phyloP scores from a whole-genome alignment of 306 rosid genomes.

The Prunus padus region DNA sequence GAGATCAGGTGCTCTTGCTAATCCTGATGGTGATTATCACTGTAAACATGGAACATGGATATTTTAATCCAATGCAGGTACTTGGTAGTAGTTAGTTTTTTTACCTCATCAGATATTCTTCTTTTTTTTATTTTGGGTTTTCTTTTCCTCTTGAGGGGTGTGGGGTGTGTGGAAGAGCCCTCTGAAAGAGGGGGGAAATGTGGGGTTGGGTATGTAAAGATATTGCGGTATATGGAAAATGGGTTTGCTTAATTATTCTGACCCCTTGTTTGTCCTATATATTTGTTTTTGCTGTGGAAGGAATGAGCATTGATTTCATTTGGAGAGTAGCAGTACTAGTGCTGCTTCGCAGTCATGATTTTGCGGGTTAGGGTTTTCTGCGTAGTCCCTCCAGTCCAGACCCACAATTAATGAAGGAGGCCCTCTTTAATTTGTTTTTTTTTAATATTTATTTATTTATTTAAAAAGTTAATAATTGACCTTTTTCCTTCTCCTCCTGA shows the following conservation, averaged over 20 bases:
- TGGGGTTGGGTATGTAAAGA: constrained; percentile 22
- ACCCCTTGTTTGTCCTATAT: constrained; percentile 54
- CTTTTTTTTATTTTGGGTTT: neutral
- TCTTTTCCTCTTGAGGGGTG: neutral
- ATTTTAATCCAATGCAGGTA: constrained; percentile 34
- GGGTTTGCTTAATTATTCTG: constrained; percentile 18
- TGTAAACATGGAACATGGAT: constrained; percentile 20
- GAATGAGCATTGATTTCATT: constrained; percentile 68
- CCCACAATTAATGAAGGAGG: neutral
- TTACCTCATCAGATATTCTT: constrained; percentile 9
- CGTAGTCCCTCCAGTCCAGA: neutral
- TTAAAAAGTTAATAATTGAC: neutral
- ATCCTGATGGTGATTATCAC: constrained; percentile 25
- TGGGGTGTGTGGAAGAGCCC: neutral
- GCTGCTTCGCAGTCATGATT: neutral
- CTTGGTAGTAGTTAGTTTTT: constrained; percentile 4
- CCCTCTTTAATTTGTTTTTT: neutral
- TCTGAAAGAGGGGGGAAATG: constrained; percentile 10
- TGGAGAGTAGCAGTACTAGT: neutral
- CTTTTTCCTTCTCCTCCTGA: neutral
- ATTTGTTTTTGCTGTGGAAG: constrained; percentile 54
- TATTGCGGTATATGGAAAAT: constrained; percentile 22
- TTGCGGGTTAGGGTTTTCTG: constrained; percentile 4
- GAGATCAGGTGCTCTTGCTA: constrained; percentile 18
- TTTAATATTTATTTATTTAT: too few species aligned